These are phyloP conservation scores for Plantago elongata DNA, from an alignment of 257 asterid genomes.

Conservation along the genomic window DNA sequence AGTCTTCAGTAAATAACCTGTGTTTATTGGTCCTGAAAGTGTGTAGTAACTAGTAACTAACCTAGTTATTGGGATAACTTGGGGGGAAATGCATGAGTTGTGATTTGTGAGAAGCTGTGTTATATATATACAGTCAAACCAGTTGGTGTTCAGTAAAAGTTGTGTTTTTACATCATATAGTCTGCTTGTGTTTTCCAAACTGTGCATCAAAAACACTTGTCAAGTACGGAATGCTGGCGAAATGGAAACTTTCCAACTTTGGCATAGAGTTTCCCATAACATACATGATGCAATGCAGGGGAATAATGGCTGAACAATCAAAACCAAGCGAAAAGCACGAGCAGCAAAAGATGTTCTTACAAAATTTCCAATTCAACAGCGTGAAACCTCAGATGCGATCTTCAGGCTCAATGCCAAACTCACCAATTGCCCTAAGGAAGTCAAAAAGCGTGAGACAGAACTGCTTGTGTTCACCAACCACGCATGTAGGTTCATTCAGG, in stretches of 20 bases:
- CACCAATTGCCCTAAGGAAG: constrained; percentile 40
- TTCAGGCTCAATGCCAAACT: constrained; percentile 37
- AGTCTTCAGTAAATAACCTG: too few species aligned
- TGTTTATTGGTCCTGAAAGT: too few species aligned
- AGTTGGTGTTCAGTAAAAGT: not conserved
- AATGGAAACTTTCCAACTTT: not conserved
- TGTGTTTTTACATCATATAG: not conserved
- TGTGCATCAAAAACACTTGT: not conserved
- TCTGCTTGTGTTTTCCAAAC: not conserved
- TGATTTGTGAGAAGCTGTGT: too few species aligned
- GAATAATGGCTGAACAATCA: constrained; percentile 43
- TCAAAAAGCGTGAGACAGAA: constrained; percentile 32
- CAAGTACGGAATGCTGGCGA: not conserved
- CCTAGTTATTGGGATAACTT: too few species aligned
- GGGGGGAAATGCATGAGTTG: too few species aligned
- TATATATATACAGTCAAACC: not conserved
- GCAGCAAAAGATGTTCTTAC: constrained; percentile 29
- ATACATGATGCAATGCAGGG: constrained; percentile 21
- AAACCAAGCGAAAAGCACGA: constrained; percentile 22
- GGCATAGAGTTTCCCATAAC: too few species aligned
- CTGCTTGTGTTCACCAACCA: constrained; percentile 78
- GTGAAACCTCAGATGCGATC: constrained; percentile 22
- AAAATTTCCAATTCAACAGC: constrained; percentile 24
- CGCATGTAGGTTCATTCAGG: constrained; percentile 68
- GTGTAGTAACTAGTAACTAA: too few species aligned